Evolutionary conservation across 1,139 yeast genomes (phyloP).

Genomic region (Spencermartinsiella ligniputridi): DNA sequence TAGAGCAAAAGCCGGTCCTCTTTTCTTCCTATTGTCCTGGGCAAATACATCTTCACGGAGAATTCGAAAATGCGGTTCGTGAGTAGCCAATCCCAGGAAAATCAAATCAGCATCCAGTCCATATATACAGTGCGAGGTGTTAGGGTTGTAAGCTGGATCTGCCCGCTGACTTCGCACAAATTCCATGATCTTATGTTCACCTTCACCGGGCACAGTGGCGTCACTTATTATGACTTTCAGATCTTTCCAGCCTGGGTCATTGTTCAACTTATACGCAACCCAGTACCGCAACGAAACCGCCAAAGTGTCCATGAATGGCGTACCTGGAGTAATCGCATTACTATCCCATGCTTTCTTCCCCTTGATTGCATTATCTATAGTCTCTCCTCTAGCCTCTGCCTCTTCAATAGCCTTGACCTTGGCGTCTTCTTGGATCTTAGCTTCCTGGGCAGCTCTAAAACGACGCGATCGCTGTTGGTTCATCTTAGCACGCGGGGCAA

Average conservation of each 20-base stretch:
- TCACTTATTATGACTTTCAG: constrained; percentile 84
- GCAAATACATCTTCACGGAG: constrained; percentile 96
- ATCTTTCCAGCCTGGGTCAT: constrained; percentile 89
- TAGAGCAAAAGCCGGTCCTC: constrained; percentile 20
- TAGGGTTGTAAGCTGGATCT: constrained; percentile 71
- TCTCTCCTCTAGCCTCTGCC: constrained; percentile 42
- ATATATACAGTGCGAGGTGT: constrained; percentile 90
- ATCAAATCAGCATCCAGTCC: constrained; percentile 98
- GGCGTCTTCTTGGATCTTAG: constrained; percentile 47
- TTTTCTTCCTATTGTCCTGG: constrained; percentile 41
- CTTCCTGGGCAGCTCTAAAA: constrained; percentile 92
- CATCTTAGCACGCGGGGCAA: constrained; percentile 99
- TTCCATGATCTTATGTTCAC: constrained; percentile 97
- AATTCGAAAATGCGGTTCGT: constrained; percentile 93
- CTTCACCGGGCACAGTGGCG: constrained; percentile 99
- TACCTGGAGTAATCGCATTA: constrained; percentile 96
- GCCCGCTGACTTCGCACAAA: constrained; percentile 80
- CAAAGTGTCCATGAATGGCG: constrained; percentile 92
- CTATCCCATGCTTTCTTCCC: constrained; percentile 70
- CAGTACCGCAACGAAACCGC: constrained; percentile 83
- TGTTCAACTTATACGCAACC: constrained; percentile 83
- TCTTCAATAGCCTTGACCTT: constrained; percentile 42
- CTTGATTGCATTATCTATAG: constrained; percentile 39
- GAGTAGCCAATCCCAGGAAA: constrained; percentile 93
- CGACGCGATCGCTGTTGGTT: constrained; percentile 98